Conservation (phyloP, 495 filamentous ascomycete genomes). For the Parmelia sp. region DNA sequence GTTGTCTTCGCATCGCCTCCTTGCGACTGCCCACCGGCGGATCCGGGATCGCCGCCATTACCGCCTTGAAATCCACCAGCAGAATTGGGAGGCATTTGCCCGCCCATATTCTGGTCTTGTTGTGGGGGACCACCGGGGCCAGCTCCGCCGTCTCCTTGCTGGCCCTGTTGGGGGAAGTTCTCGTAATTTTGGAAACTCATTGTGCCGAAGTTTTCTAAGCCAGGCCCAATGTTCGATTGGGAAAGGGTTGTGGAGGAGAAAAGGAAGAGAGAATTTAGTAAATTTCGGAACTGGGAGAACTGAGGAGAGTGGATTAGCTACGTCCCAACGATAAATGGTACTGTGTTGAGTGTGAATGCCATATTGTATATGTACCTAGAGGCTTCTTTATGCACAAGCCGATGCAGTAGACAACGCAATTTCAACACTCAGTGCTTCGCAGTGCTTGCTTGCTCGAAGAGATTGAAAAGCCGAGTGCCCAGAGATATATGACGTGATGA, state of each 20-base stretch:
- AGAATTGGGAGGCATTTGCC: conserved; percentile 40
- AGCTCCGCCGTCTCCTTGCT: conserved; percentile 45
- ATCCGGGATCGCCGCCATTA: conserved; percentile 45
- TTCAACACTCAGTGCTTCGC: conserved; percentile 17
- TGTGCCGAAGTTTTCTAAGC: background rate
- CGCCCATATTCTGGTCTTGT: conserved; percentile 40
- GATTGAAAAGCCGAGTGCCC: conserved; percentile 10
- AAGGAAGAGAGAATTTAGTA: conserved; percentile 3
- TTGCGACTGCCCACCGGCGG: conserved; percentile 48
- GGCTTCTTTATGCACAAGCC: background rate
- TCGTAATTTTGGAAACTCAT: conserved; percentile 60
- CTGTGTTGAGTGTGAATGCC: background rate
- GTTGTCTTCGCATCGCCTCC: conserved; percentile 70
- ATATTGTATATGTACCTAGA: background rate
- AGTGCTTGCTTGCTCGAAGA: conserved; percentile 6
- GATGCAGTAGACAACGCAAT: conserved; percentile 8
- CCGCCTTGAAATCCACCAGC: conserved; percentile 49
- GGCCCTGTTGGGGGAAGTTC: conserved; percentile 47
- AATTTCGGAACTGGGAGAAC: background rate
- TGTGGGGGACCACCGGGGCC: conserved; percentile 48
- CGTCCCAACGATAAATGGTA: background rate
- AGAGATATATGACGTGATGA: conserved; percentile 12
- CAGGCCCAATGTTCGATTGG: conserved; percentile 16
- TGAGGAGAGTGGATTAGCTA: conserved; percentile 1
- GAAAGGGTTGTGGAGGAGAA: conserved; percentile 16